Conservation (phyloP, 2,329 filamentous ascomycete species). For the Pseudogymnoascus sp. region DNA sequence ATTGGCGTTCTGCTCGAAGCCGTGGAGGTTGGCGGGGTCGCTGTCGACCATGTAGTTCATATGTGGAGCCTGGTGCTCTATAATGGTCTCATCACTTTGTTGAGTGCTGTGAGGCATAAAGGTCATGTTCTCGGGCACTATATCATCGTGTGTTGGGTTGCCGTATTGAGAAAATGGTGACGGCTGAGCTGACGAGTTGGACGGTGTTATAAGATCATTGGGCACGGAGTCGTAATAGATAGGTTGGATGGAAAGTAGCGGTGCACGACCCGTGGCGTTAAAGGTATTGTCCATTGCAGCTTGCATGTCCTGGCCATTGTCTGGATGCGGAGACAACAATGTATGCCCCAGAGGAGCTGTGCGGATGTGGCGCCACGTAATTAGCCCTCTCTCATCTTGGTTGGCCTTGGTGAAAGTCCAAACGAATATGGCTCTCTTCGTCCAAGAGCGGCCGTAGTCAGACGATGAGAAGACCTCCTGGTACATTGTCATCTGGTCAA, state of each 20-base stretch:
- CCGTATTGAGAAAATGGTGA: slow-evolving; percentile 5
- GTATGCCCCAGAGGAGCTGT: slow-evolving; percentile 16
- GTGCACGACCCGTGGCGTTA: not conserved
- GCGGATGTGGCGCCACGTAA: slow-evolving; percentile 51
- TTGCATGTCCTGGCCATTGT: not conserved
- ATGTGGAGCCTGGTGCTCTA: not conserved
- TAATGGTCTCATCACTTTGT: slow-evolving; percentile 50
- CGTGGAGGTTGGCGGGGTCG: not conserved
- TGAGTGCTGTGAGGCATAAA: slow-evolving; percentile 40
- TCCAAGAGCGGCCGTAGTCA: slow-evolving; percentile 39
- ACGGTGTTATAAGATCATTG: not conserved
- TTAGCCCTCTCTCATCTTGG: slow-evolving; percentile 43
- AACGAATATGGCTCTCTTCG: slow-evolving; percentile 49
- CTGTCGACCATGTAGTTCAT: not conserved
- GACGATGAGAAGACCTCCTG: slow-evolving; percentile 54
- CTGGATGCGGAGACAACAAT: slow-evolving; percentile 24
- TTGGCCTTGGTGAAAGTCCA: slow-evolving; percentile 52
- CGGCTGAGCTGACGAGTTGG: not conserved
- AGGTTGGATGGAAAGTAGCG: not conserved
- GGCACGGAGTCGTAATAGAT: not conserved
- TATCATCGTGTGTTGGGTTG: not conserved
- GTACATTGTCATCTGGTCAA: slow-evolving; percentile 56
- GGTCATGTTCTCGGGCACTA: not conserved
- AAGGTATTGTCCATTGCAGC: not conserved
- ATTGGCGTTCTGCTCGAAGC: not conserved